Evolutionary conservation across 768 basidiomycete species (phyloP), one percentile per base, ranked within the genome.

Genomic region (Lentinula detonsa): DNA sequence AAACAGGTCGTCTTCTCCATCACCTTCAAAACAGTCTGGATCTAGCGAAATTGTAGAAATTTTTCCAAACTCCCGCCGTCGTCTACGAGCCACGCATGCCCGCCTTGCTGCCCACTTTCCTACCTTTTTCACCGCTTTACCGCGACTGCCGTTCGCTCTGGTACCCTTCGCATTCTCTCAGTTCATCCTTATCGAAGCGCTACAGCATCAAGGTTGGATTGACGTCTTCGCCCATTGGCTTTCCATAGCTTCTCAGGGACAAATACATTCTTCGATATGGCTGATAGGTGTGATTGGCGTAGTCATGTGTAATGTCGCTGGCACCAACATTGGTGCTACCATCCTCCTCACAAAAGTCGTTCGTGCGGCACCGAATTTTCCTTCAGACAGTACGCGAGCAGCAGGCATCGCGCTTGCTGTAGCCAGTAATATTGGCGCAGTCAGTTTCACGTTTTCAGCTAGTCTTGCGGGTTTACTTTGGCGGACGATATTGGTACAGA

Each of bases 101-200:
- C 57, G 37, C 28, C 63, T 72, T 62, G 28, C 74, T 39, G 62
- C 60, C 18, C 76, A 78, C 46, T 91, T 92, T 70, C 93, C 93
- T 0, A 94, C 90, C 1, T 77, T 89, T 63, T 78, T 81, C 69
- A 82, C 82, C 10, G 83, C 85, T 21, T 74, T 87, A 21, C 80
- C 84, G 0, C 82, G 87, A 18, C 78, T 95, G 0, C 95, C 94
- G 0, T 85, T 94, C 62, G 81, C 85, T 11, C 84, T 97, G 6
- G 76, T 97, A 15, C 93, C 93, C 0, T 98, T 98, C 68, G 91
- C 94, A 0, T 94, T 98, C 69, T 87, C 90, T 0, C 93, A 95
- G 73, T 98, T 98, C 75, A 93, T 98, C 65, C 84, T 98, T 60
- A 92, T 96, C 61, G 90, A 95, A 69, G 90, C 81, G 0, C 81